Conservation (phyloP, 805 yeast species). For the Saccharomycopsis malanga region DNA sequence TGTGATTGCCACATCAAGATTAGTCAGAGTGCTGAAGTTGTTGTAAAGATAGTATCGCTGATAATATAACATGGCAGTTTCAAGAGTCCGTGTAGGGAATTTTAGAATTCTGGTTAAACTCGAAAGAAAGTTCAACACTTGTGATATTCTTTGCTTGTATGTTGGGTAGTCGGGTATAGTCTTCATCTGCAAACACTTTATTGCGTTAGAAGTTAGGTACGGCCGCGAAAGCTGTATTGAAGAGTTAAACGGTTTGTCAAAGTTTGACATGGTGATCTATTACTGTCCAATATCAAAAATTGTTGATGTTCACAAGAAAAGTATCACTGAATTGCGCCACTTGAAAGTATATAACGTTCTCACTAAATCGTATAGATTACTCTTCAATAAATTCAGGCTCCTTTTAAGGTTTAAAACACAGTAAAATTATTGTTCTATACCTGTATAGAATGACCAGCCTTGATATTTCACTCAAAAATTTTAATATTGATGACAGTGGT, state of each 20-base stretch:
- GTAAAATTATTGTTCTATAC: too few species aligned
- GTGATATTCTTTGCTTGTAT: slow-evolving; percentile 45
- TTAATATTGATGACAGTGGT: too few species aligned
- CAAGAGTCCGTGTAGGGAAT: slow-evolving; percentile 64
- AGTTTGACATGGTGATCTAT: not conserved
- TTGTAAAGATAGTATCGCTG: slow-evolving; percentile 67
- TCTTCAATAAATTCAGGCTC: too few species aligned
- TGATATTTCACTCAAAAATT: too few species aligned
- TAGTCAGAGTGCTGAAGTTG: slow-evolving; percentile 45
- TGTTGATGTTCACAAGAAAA: too few species aligned
- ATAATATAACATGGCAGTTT: slow-evolving; percentile 63
- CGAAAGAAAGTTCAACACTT: slow-evolving; percentile 47
- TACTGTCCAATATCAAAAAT: too few species aligned
- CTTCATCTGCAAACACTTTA: slow-evolving; percentile 42
- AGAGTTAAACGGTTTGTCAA: slow-evolving; percentile 2
- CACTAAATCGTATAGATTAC: too few species aligned
- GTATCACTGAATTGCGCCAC: too few species aligned
- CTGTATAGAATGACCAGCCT: too few species aligned
- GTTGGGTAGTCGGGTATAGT: slow-evolving; percentile 46
- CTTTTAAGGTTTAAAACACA: too few species aligned
- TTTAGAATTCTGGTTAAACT: slow-evolving; percentile 47
- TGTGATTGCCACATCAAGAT: slow-evolving; percentile 59
- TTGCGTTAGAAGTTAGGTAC: slow-evolving; percentile 47
- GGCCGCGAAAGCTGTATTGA: slow-evolving; percentile 49
- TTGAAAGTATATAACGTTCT: too few species aligned